Percentiles rank a stretch among this genome's conserved stretches.
These are phyloP conservation scores for Coniochaeta sp. DNA, from an alignment of 2,329 filamentous ascomycete species.

Conservation along the genomic window DNA sequence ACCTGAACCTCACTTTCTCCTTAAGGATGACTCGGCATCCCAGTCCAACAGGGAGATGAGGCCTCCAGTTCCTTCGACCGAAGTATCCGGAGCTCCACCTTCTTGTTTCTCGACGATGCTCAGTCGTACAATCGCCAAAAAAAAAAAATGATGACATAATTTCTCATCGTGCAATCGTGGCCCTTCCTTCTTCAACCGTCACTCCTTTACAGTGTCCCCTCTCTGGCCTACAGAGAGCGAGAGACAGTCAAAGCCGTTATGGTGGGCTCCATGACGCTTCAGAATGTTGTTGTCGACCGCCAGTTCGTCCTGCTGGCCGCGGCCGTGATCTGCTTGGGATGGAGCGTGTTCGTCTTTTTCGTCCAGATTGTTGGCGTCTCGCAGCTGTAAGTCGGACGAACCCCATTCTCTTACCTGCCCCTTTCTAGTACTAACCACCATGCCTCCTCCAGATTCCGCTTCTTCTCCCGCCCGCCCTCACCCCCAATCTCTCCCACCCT, in stretches of 20 bases:
- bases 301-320: constrained; percentile 24
- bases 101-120: neutral
- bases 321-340: constrained; percentile 42
- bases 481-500: constrained; percentile 45
- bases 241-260: neutral
- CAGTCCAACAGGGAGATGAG: no score
- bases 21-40: neutral
- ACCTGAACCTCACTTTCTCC: no score
- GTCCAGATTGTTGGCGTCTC: constrained; percentile 51
- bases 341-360: constrained; percentile 43
- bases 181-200: neutral
- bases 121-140: neutral
- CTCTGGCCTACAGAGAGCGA: neutral
- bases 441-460: constrained; percentile 36
- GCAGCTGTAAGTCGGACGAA: constrained; percentile 40
- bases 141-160: neutral
- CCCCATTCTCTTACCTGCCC: neutral
- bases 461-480: constrained; percentile 43
- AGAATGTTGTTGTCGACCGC: constrained; percentile 16
- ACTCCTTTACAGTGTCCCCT: neutral
- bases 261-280: constrained; percentile 7
- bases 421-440: neutral
- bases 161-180: no score
- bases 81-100: neutral
- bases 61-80: neutral